Base-by-base conservation (phyloP, 768 basidiomycete species). In the Boletus sp. region DNA sequence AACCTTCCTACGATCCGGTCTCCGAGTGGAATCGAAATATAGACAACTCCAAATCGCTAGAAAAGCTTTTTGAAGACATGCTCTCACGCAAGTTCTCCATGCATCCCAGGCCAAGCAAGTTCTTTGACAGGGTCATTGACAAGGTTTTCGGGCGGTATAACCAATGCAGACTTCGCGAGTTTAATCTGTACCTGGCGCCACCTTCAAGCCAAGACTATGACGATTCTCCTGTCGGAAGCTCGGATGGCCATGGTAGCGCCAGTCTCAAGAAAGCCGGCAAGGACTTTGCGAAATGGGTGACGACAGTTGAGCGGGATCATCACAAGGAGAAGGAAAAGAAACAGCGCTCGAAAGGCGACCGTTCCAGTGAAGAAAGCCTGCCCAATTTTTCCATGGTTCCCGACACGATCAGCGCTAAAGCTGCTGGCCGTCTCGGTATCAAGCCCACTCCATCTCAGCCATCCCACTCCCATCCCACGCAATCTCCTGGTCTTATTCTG, bases 401-500 rank as follows among this genome's bases (percentile, higher is more conserved):
- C 42, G 71, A 73, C 44, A 47, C 52, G 47, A 53, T 74, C 47
- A 75, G 65, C 37, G 61, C 69, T 6, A 78, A 77, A 64, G 74
- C 73, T 24, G 73, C 77, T 11, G 67, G 63, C 29, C 72, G 70
- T n/a, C 68, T 78, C 7, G 79, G 78, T 10, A 70, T 74, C 53
- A 58, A 63, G 9, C 37, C 62, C 9, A n/a, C 51, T 33, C 14
- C 52, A 7, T 55, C 52, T 55, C 65, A 44, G 11, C 61, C 63
- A 28, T 60, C 58, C 32, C 59, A 63, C 24, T 64, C 74, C n/a
- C 58, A 59, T 10, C 65, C 74, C 0, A 65, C 77, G 45, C 87
- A 88, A 66, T 84, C 84, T 2, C 79, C 85, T 7, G 89, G 89
- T 1, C 70, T 90, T 7, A 65, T 90, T 24, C 71, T 89, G 35